These are phyloP conservation scores for Nothomitra cinnamomea DNA, from an alignment of 2,329 filamentous ascomycete genomes.

Conservation along the genomic window DNA sequence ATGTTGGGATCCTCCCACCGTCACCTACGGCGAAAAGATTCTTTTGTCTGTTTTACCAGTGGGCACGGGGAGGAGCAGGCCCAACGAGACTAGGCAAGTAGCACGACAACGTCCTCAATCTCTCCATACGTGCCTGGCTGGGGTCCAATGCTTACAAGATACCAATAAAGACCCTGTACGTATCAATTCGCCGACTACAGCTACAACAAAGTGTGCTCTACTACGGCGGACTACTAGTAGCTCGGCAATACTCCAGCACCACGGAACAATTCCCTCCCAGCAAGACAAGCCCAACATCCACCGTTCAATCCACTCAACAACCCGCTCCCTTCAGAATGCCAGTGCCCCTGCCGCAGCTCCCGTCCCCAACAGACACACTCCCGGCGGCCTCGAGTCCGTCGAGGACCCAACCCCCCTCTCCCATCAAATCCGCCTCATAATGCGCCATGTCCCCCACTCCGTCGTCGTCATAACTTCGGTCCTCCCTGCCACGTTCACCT, in stretches of 20 bases:
- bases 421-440: conserved; percentile 26
- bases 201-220: neutral
- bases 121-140: neutral
- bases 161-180: neutral
- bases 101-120: too few relatives aligned
- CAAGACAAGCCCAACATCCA: neutral
- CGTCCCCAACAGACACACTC: neutral
- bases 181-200: neutral
- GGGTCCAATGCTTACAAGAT: neutral
- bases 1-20: neutral
- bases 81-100: neutral
- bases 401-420: conserved; percentile 14
- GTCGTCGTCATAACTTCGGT: conserved; percentile 37
- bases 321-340: neutral
- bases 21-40: neutral
- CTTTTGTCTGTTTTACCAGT: neutral
- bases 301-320: neutral
- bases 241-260: neutral
- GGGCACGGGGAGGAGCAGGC: neutral
- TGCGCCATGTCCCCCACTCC: conserved; percentile 38
- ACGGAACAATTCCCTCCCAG: neutral
- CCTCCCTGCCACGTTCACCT: conserved; percentile 14
- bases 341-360: neutral
- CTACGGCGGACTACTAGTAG: neutral
- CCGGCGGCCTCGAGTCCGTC: neutral